Base-by-base conservation (phyloP, 352 stramenopile genomes). In the Globisporangium sylvaticum region DNA sequence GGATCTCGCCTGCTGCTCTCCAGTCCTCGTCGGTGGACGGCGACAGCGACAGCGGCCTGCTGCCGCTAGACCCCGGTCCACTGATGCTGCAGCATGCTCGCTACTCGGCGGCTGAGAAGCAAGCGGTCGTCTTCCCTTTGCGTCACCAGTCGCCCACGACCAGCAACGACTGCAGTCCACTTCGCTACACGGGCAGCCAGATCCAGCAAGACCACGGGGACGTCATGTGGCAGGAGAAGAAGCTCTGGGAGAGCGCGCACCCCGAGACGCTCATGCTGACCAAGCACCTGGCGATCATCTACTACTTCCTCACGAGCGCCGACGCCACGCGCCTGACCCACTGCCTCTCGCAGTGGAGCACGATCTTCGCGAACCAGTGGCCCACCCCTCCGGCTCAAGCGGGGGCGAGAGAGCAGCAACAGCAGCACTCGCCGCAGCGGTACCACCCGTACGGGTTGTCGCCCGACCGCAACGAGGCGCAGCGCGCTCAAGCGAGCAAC, bases 201-300 rank as follows among this genome's bases (percentile, higher is more conserved):
- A 37, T 73, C 20, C 58, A 66, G 2, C 58, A 67, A 1, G 69
- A 70, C 18, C 64, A 59, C 42, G 65, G 68, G 20, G 57, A 75
- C 12, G 12, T n/a, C 15, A 55, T 77, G 3, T 76, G 74, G 71
- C 63, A 73, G 39, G 74, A 82, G 29, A 66, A 78, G 24, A 79
- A 70, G 46, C 53, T 84, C 44, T 88, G 79, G 81, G 78, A 80
- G 59, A 74, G 68, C 25, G 56, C 58, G 4, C 72, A 90, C 46
- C 60, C 32, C 8, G 67, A 70, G 52, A 70, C 72, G 9, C 74
- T 87, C 60, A 71, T 67, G 53, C 74, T 76, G 56, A 79, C 78
- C 52, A 90, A 90, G 67, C 76, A 83, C 14, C 64, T 90, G 29
- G 71, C 70, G 9, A 74, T 90, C 18, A 58, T 89, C 10, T 75